A percentile compares a stretch with the other conserved stretches of the same genome.
phyloP scores from a whole-genome alignment of 2,329 filamentous ascomycete species.

The Aspergillus fijiensis region DNA sequence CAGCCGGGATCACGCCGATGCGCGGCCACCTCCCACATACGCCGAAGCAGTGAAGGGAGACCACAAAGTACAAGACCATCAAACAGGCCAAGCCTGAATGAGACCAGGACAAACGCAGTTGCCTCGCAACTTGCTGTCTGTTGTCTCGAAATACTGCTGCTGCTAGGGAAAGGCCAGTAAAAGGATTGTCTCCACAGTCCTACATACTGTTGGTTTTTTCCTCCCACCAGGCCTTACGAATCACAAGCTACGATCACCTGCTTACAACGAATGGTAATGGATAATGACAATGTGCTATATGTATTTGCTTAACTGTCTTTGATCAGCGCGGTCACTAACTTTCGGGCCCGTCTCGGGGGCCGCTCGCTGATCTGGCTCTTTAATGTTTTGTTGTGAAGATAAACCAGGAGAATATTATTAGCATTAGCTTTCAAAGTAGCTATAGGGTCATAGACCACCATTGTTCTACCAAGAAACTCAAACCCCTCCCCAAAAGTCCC shows the following conservation, averaged over 20 bases:
- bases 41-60: constrained; percentile 87
- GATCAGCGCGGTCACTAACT: neutral
- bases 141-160: neutral
- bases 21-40: constrained; percentile 72
- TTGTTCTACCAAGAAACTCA: neutral
- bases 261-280: neutral
- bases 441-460: neutral
- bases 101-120: neutral
- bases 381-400: neutral
- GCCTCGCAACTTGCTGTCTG: neutral
- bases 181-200: neutral
- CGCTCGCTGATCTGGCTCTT: neutral
- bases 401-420: neutral
- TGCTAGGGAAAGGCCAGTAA: neutral
- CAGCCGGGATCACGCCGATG: constrained; percentile 35
- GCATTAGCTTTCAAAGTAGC: neutral
- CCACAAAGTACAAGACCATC: constrained; percentile 80
- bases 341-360: neutral
- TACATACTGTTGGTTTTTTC: neutral
- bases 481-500: too few species aligned
- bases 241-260: neutral
- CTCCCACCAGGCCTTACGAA: neutral
- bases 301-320: neutral
- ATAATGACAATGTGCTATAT: constrained; percentile 8
- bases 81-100: constrained; percentile 22